Evolutionary conservation across 139 green algal genomes (phyloP), one percentile per base, ranked within the genome.

Genomic region (Bryopsis sp.): DNA sequence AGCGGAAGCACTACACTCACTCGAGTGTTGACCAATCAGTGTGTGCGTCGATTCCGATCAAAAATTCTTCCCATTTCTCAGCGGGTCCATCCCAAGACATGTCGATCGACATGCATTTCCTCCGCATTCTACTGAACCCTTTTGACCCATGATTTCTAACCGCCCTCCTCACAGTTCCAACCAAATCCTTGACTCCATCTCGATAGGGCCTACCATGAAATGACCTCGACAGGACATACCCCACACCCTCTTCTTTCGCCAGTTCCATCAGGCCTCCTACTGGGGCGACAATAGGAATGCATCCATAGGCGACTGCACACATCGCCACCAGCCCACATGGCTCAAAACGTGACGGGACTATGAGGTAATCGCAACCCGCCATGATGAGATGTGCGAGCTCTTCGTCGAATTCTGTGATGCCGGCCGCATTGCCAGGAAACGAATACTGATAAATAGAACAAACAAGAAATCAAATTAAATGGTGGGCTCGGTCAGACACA

Each of bases 321-420:
- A 92, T 76, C 0, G 85, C 84, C n/a, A 95, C 83, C 59, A 96
- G 81, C 15, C 89, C 90, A 61, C 86, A 95, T 1, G 90, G 89
- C 76, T 96, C 84, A 26, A 86, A 90, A 11, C 84, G 74, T 5
- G 82, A 91, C 0, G 89, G 89, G 15, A 95, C 70, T 26, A 93
- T n/a, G 33, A 95, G 50, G 61, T 83, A 89, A 78, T 94, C 89
- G 0, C 72, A 70, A 3, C 60, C 89, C 2, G 88, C 89, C 66
- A 92, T 67, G 1, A 95, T 70, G 15, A 86, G 78, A 71, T 94
- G 90, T 19, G 84, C 84, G 32, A 88, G 64, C 28, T 75, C 58
- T 79, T 93, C 85, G 58, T 80, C 79, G 67, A 92, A 90, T 7
- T 28, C 28, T 5, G 79, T 65, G 2, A 86, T 3, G 8, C 85